Evolutionary conservation across 805 yeast genomes (phyloP).

Genomic region (Yueomyces sinensis): DNA sequence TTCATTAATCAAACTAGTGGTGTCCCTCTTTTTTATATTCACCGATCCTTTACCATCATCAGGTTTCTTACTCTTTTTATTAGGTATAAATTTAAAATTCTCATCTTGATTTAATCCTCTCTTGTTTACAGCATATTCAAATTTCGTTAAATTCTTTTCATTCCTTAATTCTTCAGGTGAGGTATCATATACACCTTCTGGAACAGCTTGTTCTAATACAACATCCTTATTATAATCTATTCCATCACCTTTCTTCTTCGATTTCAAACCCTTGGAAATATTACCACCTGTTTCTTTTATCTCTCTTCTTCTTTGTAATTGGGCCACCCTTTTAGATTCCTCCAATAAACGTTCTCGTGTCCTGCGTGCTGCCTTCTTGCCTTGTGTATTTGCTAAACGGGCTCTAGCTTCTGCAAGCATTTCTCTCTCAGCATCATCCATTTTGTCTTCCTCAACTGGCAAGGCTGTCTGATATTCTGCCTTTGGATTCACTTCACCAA

Average conservation of each 20-base stretch:
- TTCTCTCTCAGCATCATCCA: slow-evolving; percentile 82
- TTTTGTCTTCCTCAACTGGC: slow-evolving; percentile 40
- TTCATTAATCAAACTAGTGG: slow-evolving; percentile 6
- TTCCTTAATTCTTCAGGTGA: slow-evolving; percentile 40
- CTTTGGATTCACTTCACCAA: slow-evolving; percentile 51
- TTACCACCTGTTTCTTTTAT: slow-evolving; percentile 68
- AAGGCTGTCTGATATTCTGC: slow-evolving; percentile 71
- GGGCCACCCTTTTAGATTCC: slow-evolving; percentile 63
- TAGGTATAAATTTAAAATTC: too few species aligned
- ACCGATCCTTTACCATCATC: slow-evolving; percentile 11
- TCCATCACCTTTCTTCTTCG: slow-evolving; percentile 42
- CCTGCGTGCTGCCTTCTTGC: slow-evolving; percentile 86
- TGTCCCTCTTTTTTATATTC: slow-evolving; percentile 10
- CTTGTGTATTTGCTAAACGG: slow-evolving; percentile 81
- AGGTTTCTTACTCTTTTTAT: slow-evolving; percentile 8
- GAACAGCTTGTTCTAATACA: slow-evolving; percentile 62
- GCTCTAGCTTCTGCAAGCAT: slow-evolving; percentile 94
- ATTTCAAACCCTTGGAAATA: slow-evolving; percentile 34
- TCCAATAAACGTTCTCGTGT: slow-evolving; percentile 73
- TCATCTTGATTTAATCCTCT: slow-evolving; percentile 36
- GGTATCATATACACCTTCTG: slow-evolving; percentile 55
- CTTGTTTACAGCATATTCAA: slow-evolving; percentile 30
- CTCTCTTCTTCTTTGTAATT: slow-evolving; percentile 68
- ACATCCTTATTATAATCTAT: slow-evolving; percentile 78
- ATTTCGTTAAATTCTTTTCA: slow-evolving; percentile 25